Evolutionary conservation across 768 basidiomycete species (phyloP).

Genomic region (Mycena sanguinolenta): DNA sequence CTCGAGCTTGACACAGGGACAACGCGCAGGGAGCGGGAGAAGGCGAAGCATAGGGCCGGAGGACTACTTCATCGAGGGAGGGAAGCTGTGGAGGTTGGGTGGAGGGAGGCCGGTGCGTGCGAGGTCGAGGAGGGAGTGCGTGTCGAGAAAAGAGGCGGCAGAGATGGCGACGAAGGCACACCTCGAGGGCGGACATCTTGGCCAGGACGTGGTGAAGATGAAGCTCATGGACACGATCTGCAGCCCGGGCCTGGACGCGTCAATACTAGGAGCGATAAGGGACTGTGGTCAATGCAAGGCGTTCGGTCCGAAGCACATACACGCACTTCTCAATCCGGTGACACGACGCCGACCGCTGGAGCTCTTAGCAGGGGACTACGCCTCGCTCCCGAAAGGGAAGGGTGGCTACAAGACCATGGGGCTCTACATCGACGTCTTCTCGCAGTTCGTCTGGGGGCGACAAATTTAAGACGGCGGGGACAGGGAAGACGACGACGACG

Average conservation of each 20-base stretch:
- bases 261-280: background rate
- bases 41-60: conserved; percentile 12
- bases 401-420: background rate
- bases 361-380: background rate
- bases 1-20: conserved; percentile 21
- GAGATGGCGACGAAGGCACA: conserved; percentile 13
- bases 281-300: background rate
- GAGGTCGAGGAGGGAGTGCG: conserved; percentile 9
- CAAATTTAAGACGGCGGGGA: background rate
- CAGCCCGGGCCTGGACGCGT: background rate
- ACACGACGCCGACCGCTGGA: background rate
- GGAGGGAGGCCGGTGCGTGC: background rate
- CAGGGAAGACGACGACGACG: background rate
- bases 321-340: background rate
- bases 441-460: background rate
- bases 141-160: conserved; percentile 20
- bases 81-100: conserved; percentile 28
- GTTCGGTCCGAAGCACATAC: background rate
- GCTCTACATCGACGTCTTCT: background rate
- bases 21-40: conserved; percentile 1
- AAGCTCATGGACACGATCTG: conserved; percentile 12
- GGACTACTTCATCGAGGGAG: conserved; percentile 25
- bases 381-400: background rate
- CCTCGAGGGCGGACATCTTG: conserved; percentile 38
- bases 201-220: conserved; percentile 38